Base-by-base conservation (phyloP, 2,329 filamentous ascomycete genomes). In the Xylariaceae sp. region DNA sequence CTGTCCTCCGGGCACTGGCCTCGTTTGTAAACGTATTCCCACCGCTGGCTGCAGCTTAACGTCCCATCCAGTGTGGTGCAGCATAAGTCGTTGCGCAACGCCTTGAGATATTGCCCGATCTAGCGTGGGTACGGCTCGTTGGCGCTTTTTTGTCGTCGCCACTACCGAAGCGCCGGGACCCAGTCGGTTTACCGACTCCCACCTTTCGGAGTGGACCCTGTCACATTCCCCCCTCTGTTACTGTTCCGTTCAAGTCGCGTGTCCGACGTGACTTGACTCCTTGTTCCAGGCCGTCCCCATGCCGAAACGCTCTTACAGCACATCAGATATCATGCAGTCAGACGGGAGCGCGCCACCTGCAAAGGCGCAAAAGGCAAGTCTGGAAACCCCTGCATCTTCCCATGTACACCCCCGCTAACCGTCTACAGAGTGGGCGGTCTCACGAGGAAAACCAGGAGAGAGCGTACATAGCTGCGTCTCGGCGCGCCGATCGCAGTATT, bases 401-500 rank as follows among this genome's bases (percentile, higher is more conserved):
- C 14, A 9, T 11, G 26, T 28, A 5, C 19, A 13, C 26, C 8
- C 9, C n/a, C 5, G 19, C 54, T 58, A 51, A 61, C 46, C 15
- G 2, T 18, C 4, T 24, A 16, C 41, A 86, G 78, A 85, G 81
- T 3, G 83, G 87, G 61, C 70, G 85, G 30, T 85, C 83, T 2
- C 83, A 88, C 47, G 83, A 85, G 51, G 85, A 89, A 61, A 89
- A 90, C 52, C 83, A 88, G 57, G 86, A 90, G 62, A 74, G 89
- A 56, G 89, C 89, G 15, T 96, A 94, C 59, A 92, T 96, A 51
- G 89, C 89, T 9, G 89, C 89, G 3, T 96, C 90, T 5, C 73
- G 89, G 49, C 75, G 90, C 48, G 85, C 85, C 52, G 90, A 96
- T 56, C 80, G 89, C 38, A 90, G 84, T 56, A 67, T 95, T 12